A percentile compares a stretch with the other conserved stretches of the same genome.
Conservation (phyloP, 2,329 filamentous ascomycete genomes). For the Leptographium lundbergii region DNA sequence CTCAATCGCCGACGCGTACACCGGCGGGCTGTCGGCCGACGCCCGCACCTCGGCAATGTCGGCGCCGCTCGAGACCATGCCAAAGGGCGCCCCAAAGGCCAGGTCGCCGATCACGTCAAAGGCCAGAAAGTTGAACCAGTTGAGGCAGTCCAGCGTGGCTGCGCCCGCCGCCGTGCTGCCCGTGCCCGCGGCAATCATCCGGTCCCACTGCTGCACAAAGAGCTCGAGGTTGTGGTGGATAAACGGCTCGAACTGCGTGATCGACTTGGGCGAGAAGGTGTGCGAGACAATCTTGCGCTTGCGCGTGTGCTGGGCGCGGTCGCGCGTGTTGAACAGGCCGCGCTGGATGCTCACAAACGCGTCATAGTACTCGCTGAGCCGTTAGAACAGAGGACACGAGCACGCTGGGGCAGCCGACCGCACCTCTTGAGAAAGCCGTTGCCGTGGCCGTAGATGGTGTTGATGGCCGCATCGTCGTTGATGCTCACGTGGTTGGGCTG, state of each 20-base stretch:
- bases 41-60: conserved; percentile 64
- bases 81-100: conserved; percentile 67
- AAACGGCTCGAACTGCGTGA: conserved; percentile 79
- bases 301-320: conserved; percentile 68
- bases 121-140: conserved; percentile 64
- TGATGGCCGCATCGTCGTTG: conserved; percentile 67
- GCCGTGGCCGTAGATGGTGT: conserved; percentile 64
- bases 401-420: conserved; percentile 1
- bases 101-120: conserved; percentile 42
- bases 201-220: conserved; percentile 63
- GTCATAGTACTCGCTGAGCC: conserved; percentile 70
- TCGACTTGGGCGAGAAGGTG: conserved; percentile 71
- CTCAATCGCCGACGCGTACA: conserved; percentile 69
- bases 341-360: conserved; percentile 79
- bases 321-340: conserved; percentile 80
- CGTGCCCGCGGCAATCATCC: conserved; percentile 33
- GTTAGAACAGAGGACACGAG: not conserved
- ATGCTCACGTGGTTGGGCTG: conserved; percentile 77
- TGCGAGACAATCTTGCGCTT: conserved; percentile 85
- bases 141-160: conserved; percentile 57
- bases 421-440: conserved; percentile 63
- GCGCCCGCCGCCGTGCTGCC: conserved; percentile 26
- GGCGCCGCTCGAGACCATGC: conserved; percentile 65
- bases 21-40: conserved; percentile 45
- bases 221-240: conserved; percentile 67